Evolutionary conservation across 176 grass and related monocot genomes (phyloP), one percentile per base, ranked within the genome.

Genomic region (Avena eriantha): DNA sequence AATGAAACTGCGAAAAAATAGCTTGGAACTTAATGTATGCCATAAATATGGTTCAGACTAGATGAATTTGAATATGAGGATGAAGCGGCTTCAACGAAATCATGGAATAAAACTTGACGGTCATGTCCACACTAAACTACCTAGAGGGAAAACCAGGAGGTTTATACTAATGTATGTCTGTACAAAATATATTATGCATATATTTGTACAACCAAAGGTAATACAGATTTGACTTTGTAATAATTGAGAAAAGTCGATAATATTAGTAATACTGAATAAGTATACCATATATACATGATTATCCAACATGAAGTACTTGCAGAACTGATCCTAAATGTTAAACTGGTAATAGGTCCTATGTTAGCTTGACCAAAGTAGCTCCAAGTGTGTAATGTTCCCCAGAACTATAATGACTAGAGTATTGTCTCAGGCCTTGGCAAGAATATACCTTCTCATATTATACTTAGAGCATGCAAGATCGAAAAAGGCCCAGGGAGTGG

Each of bases 281-380:
- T 61, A 71, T 75, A 21, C n/a, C 9, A 0, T 46, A 22, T 59
- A 59, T 59, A 59, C 56, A 39, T 39, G 36, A 39, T 39, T 35
- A 19, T 61, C 64, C 6, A 75, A 24, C 29, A 10, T 55, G 46
- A 26, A 48, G 31, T 85, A 81, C 64, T 70, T 39, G 29, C 50
- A 82, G 4, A 76, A 22, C 22, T 22, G 16, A 4, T 76, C 41
- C 21, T 83, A 71, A 63, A 84, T 35, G 0, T 8, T 54, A 55
- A 48, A 86, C 7, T 15, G 0, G 34, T 72, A 67, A 17, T 3
- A 9, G 54, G 74, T 16, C 50, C 26, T 51, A 35, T 78, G 83
- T 78, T 9, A 79, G 65, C 46, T 78, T 70, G 56, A 77, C 35
- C 17, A 55, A 86, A 78, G 80, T 47, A 83, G 83, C 7, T 63